These are phyloP conservation scores for Saccharomyces pastorianus DNA, from an alignment of 1,139 yeast genomes.

Conservation along the genomic window DNA sequence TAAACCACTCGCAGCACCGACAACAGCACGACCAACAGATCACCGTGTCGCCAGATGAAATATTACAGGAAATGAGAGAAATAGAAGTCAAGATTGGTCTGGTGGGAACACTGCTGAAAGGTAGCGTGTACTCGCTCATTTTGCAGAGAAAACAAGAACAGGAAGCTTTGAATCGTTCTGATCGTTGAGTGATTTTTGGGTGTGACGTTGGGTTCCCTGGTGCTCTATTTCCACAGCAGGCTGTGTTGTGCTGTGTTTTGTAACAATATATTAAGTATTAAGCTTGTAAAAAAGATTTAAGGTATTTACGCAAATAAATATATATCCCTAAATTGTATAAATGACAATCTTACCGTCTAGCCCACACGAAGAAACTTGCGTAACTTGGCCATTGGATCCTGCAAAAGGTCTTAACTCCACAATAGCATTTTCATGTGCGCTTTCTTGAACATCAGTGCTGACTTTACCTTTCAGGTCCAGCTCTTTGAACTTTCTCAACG, in stretches of 20 bases:
- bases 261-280: neutral
- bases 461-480: slow-evolving; percentile 88
- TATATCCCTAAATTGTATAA: slow-evolving; percentile 28
- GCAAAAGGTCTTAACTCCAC: slow-evolving; percentile 47
- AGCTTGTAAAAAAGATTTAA: slow-evolving; percentile 5
- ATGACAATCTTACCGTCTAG: slow-evolving; percentile 87
- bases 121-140: slow-evolving; percentile 57
- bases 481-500: slow-evolving; percentile 91
- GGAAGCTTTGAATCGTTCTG: slow-evolving; percentile 4
- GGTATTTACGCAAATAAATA: neutral
- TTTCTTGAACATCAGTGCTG: slow-evolving; percentile 45
- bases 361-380: slow-evolving; percentile 64
- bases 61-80: slow-evolving; percentile 37
- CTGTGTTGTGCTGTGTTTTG: neutral
- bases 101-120: slow-evolving; percentile 58
- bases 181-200: too few relatives aligned
- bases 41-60: slow-evolving; percentile 25
- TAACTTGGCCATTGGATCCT: slow-evolving; percentile 36
- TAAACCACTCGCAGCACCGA: slow-evolving; percentile 12
- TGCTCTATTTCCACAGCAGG: neutral
- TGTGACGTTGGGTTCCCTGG: too few relatives aligned
- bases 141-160: slow-evolving; percentile 32
- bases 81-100: slow-evolving; percentile 58
- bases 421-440: slow-evolving; percentile 90
- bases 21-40: neutral